Base-by-base conservation (phyloP, 202 grass and related monocot species). In the Zizania palustris region DNA sequence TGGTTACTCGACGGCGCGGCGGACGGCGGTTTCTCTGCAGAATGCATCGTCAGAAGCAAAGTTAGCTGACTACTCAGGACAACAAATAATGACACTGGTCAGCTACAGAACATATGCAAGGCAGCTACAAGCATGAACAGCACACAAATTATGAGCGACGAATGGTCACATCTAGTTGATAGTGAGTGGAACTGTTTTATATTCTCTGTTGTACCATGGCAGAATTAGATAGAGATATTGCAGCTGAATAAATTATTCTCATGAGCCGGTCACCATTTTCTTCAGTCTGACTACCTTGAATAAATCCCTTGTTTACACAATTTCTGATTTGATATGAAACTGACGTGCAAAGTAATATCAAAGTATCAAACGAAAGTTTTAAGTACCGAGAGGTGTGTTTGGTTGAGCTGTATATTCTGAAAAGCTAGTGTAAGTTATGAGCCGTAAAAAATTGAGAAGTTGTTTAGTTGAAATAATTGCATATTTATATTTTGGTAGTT, bases 1-100 rank as follows among this genome's bases (percentile, higher is more conserved):
- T 73, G 62, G 69, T 63, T 43, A 8, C 53, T 0, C 16, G 73
- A 41, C 42, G 60, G 60, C 33, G 77, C 72, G 11, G 22, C 21
- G 7, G 50, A 4, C 13, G 86, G 86, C 50, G 81, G 46, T 44
- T 67, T 81, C n/a, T 69, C 86, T 85, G 82, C 76, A 78, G 5
- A 43, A 67, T 5, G 49, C 9, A 69, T 19, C 60, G 33, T 45
- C 11, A 35, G 42, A 58, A 53, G 54, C 28, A 20, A 36, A 72
- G 19, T 82, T 38, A 75, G 3, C 12, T 49, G 61, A 21, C 8
- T n/a, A 0, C 11, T 14, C 9, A 81, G 46, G 36, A 12, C 4
- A 61, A 55, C 21, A 10, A 18, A 54, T n/a, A 41, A 35, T 16
- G 64, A 59, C 2, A 46, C 51, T 11, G 51, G 7, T 55, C 51